Conservation (phyloP, 148 eudicot genomes). For the Persicaria maculosa region DNA sequence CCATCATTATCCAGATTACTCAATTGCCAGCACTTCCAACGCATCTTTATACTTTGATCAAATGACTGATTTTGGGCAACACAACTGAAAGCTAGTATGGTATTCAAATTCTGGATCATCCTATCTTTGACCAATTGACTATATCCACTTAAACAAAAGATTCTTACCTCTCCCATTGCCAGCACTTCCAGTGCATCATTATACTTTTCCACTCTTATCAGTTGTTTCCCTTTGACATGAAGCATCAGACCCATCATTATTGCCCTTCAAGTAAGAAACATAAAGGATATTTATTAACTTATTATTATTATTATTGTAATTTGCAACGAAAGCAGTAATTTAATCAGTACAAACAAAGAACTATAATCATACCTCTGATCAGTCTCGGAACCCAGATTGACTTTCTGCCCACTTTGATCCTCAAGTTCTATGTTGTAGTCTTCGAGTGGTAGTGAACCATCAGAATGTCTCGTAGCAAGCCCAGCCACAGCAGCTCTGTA, state of each 20-base stretch:
- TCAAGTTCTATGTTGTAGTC: constrained; percentile 83
- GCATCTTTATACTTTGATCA: too few species aligned
- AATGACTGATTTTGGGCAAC: background rate
- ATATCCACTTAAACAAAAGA: background rate
- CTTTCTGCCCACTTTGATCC: constrained; percentile 75
- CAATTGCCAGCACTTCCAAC: background rate
- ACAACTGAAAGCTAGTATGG: background rate
- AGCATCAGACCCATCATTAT: constrained; percentile 97
- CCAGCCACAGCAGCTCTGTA: constrained; percentile 64
- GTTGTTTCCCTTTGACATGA: constrained; percentile 67
- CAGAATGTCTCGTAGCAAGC: constrained; percentile 73
- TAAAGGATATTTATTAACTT: background rate
- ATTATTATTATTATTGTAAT: background rate
- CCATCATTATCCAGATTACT: background rate
- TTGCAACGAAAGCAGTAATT: background rate
- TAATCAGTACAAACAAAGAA: background rate
- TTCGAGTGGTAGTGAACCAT: constrained; percentile 78
- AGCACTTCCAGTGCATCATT: constrained; percentile 89
- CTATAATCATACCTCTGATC: constrained; percentile 53
- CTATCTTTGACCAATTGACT: background rate
- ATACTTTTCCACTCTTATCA: constrained; percentile 40
- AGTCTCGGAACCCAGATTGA: constrained; percentile 71
- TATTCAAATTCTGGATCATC: background rate
- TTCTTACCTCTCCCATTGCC: constrained; percentile 83
- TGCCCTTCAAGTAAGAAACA: constrained; percentile 43